These are phyloP conservation scores for Coemansia sp. DNA, from an alignment of 192 early-diverging fungal species.

Conservation along the genomic window DNA sequence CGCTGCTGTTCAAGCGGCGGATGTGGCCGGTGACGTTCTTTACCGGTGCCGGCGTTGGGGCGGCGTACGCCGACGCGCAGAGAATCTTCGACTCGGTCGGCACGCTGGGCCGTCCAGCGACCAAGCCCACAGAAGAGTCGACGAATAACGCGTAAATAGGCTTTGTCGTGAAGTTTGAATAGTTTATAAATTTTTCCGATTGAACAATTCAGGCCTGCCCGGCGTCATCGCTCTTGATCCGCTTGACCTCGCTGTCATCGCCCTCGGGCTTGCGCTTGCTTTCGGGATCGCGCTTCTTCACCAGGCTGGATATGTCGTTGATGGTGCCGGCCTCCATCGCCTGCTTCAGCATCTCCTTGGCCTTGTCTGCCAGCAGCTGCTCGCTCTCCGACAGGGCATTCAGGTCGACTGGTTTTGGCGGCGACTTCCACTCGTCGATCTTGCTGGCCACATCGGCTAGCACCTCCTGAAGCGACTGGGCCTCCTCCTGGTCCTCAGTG, in stretches of 20 bases:
- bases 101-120: conserved; percentile 16
- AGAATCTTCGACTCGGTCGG: conserved; percentile 48
- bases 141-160: neutral
- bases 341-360: conserved; percentile 37
- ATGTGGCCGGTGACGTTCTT: conserved; percentile 82
- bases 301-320: conserved; percentile 36
- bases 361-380: conserved; percentile 29
- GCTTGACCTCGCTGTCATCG: conserved; percentile 22
- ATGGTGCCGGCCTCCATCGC: conserved; percentile 43
- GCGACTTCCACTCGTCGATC: conserved; percentile 47
- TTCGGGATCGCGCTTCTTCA: conserved; percentile 15
- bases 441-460: conserved; percentile 37
- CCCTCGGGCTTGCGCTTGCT: conserved; percentile 17
- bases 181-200: no score
- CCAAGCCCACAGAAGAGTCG: neutral
- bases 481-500: conserved; percentile 17
- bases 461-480: conserved; percentile 27
- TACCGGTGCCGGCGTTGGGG: conserved; percentile 77
- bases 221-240: conserved; percentile 5
- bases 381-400: conserved; percentile 23
- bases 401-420: conserved; percentile 21
- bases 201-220: neutral
- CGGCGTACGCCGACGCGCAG: conserved; percentile 77
- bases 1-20: conserved; percentile 78
- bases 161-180: no score